Evolutionary conservation across 495 filamentous ascomycete species (phyloP).

Genomic region (Penicillium pancosmium): DNA sequence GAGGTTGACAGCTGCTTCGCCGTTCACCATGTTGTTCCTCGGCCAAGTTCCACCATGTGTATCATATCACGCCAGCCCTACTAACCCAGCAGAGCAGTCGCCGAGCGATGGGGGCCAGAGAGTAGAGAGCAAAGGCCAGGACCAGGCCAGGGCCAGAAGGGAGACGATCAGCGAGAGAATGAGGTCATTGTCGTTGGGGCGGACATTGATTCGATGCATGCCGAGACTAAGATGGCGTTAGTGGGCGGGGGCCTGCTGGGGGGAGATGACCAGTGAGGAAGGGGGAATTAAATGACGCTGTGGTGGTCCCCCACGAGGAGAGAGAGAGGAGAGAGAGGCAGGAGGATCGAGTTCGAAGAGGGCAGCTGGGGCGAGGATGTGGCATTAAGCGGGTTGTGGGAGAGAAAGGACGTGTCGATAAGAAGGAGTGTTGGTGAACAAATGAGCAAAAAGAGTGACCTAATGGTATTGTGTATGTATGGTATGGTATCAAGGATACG

Average conservation of each 20-base stretch:
- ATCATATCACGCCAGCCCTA: conserved; percentile 2
- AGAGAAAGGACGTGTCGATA: conserved; percentile 19
- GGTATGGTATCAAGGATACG: conserved; percentile 5
- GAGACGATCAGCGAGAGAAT: conserved; percentile 21
- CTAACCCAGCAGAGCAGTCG: conserved; percentile 4
- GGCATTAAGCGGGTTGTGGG: background rate
- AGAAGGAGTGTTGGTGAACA: background rate
- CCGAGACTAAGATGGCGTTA: conserved; percentile 21
- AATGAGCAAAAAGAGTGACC: conserved; percentile 20
- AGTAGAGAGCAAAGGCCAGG: too few species aligned
- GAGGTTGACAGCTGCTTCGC: too few species aligned
- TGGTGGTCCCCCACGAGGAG: conserved; percentile 24
- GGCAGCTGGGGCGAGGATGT: conserved; percentile 31
- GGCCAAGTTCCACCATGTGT: conserved; percentile 1
- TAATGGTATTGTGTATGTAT: conserved; percentile 15
- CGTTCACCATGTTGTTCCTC: background rate
- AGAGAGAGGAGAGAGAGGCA: conserved; percentile 11
- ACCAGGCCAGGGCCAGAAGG: too few species aligned
- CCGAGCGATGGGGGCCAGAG: background rate
- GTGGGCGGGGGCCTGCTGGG: conserved; percentile 17
- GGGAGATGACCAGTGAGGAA: conserved; percentile 17
- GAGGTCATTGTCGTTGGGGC: conserved; percentile 22
- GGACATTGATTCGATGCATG: conserved; percentile 26
- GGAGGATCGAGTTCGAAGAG: conserved; percentile 13
- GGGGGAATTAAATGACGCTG: conserved; percentile 35